These are phyloP conservation scores for Trichoderma citrinoviride DNA, from an alignment of 2,329 filamentous ascomycete genomes.

Conservation along the genomic window DNA sequence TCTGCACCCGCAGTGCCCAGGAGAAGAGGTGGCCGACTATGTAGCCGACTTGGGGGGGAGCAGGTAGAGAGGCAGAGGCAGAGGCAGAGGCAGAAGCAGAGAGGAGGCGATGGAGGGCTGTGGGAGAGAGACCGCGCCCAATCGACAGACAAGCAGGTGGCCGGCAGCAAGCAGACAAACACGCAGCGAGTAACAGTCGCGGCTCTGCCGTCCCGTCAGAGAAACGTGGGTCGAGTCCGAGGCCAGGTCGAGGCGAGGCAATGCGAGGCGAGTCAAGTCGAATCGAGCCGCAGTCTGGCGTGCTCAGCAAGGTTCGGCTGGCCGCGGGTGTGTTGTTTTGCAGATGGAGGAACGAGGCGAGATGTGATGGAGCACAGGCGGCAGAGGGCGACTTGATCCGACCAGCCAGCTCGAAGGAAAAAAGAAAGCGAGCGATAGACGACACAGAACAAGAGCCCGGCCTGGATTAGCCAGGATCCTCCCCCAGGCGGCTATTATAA, in stretches of 20 bases:
- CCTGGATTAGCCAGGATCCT: conserved; percentile 1
- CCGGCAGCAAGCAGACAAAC: too few species aligned
- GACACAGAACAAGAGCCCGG: too few species aligned
- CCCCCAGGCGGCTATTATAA: conserved; percentile 13
- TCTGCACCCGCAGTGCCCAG: not conserved
- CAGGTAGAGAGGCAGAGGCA: not conserved
- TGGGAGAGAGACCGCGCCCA: not conserved
- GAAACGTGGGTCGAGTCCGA: not conserved
- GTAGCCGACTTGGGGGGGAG: not conserved
- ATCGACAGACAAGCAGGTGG: conserved; percentile 1
- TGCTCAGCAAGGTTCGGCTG: conserved; percentile 8
- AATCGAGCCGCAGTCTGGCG: not conserved
- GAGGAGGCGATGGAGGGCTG: not conserved
- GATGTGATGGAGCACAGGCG: conserved; percentile 14
- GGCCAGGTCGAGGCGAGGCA: not conserved
- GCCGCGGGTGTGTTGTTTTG: conserved; percentile 4
- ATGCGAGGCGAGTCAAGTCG: not conserved
- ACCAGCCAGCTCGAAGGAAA: not conserved
- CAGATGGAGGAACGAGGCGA: conserved; percentile 6
- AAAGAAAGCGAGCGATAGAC: not conserved
- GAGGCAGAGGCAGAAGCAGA: not conserved
- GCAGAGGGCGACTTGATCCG: not conserved
- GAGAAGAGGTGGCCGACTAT: not conserved
- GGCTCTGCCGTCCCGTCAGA: not conserved
- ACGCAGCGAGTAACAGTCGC: not conserved